phyloP scores from a whole-genome alignment of 1,284 basidiomycete species.

The Apiotrichum domesticum region DNA sequence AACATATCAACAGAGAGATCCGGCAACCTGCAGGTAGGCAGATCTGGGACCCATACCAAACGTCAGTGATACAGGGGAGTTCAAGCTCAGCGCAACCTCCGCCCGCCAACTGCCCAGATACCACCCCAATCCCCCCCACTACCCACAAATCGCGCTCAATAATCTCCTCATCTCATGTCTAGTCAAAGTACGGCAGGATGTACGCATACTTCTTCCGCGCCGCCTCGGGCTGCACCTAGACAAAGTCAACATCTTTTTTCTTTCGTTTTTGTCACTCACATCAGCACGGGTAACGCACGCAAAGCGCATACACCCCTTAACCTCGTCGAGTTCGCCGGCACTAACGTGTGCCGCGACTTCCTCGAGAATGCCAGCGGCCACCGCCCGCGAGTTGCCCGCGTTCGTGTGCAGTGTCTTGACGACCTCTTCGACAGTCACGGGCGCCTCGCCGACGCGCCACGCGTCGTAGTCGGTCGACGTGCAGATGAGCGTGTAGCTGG shows the following conservation, averaged over 20 bases:
- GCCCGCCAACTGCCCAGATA: too few relatives aligned
- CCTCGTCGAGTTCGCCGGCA: conserved; percentile 56
- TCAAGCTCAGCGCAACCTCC: too few relatives aligned
- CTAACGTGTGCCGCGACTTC: conserved; percentile 62
- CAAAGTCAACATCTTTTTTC: background rate
- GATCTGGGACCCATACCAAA: too few relatives aligned
- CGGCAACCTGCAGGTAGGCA: too few relatives aligned
- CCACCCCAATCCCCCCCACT: too few relatives aligned
- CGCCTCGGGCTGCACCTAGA: conserved; percentile 55
- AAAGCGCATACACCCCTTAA: conserved; percentile 71
- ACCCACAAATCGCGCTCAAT: too few relatives aligned
- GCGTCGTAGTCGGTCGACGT: conserved; percentile 88
- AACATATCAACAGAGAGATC: too few relatives aligned
- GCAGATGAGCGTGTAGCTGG: conserved; percentile 80
- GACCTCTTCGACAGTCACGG: conserved; percentile 78
- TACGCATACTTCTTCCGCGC: conserved; percentile 69
- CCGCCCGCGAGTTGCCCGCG: conserved; percentile 67
- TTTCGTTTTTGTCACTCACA: conserved; percentile 23
- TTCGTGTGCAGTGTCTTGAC: conserved; percentile 81
- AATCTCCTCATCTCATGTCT: background rate
- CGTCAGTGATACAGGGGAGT: too few relatives aligned
- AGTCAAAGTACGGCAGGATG: conserved; percentile 59
- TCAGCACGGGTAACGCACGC: conserved; percentile 72
- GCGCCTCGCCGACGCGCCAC: conserved; percentile 70
- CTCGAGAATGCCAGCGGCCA: conserved; percentile 67